Evolutionary conservation across 1,139 yeast genomes (phyloP).

Genomic region (Yamadazyma trypodendri): DNA sequence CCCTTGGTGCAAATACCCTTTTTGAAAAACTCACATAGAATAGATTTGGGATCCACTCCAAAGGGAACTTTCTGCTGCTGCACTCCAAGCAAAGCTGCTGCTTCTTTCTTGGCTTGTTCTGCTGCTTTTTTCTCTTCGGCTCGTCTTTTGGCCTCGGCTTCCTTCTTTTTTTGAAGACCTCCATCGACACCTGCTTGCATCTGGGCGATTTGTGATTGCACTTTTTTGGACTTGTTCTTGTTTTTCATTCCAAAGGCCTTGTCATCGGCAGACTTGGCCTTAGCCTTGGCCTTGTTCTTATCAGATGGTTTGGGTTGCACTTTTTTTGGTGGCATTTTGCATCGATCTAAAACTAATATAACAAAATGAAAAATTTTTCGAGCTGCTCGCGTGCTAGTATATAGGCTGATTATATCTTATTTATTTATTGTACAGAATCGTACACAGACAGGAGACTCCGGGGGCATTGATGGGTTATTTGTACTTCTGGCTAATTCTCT

Average conservation of each 20-base stretch:
- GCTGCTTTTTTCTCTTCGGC: slow-evolving; percentile 90
- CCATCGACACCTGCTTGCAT: slow-evolving; percentile 66
- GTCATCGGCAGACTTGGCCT: slow-evolving; percentile 72
- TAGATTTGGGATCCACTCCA: slow-evolving; percentile 96
- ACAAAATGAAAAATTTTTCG: no score
- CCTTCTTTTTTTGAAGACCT: slow-evolving; percentile 65
- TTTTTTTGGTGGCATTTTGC: slow-evolving; percentile 70
- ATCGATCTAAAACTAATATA: no score
- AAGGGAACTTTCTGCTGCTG: slow-evolving; percentile 87
- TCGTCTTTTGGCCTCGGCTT: slow-evolving; percentile 69
- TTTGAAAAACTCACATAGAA: slow-evolving; percentile 87
- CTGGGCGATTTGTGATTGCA: slow-evolving; percentile 81
- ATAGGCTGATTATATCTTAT: neutral
- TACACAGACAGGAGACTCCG: neutral
- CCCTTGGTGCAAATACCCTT: slow-evolving; percentile 91
- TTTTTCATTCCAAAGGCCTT: slow-evolving; percentile 94
- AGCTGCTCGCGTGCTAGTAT: neutral
- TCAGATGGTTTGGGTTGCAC: slow-evolving; percentile 56
- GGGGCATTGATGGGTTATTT: neutral
- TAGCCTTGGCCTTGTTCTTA: slow-evolving; percentile 66
- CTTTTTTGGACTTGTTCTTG: slow-evolving; percentile 90
- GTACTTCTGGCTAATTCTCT: neutral
- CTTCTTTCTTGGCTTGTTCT: slow-evolving; percentile 85
- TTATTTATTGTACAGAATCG: no score
- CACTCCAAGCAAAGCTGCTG: slow-evolving; percentile 72